Evolutionary conservation across 2,329 filamentous ascomycete genomes (phyloP), one percentile per base, ranked within the genome.

Genomic region (Coniochaeta sp.): DNA sequence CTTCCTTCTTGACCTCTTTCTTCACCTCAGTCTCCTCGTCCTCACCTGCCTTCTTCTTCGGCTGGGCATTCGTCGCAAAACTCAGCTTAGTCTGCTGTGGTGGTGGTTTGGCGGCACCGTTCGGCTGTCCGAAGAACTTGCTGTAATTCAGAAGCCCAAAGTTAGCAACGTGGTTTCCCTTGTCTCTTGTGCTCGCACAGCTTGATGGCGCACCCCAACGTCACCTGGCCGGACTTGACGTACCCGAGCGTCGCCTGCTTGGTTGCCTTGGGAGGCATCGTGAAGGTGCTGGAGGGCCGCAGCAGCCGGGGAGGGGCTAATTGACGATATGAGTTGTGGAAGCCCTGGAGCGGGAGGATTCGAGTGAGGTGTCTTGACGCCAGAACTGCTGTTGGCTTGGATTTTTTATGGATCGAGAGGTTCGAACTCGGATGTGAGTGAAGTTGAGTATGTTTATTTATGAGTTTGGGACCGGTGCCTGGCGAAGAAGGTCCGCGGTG

Each of bases 161-260:
- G 54, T 62, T 53, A 60, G 55, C 47, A 40, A 53, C 24, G 31
- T 18, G 27, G 13, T 46, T 30, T n/a, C n/a, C n/a, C n/a, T n/a
- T n/a, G n/a, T n/a, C n/a, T n/a, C n/a, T n/a, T n/a, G n/a, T n/a
- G n/a, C n/a, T n/a, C n/a, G n/a, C n/a, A 71, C 73, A 70, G n/a
- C n/a, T n/a, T n/a, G n/a, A n/a, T n/a, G n/a, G n/a, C n/a, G n/a
- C 82, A 91, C 87, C 85, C 81, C 68, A 92, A 72, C 60, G 85
- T 89, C 65, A 78, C 82, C 75, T 92, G 88, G 57, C 78, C 77
- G 62, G 83, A 73, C 70, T 82, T 85, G 56, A 92, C 90, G 73
- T 94, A 95, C 91, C 89, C 89, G 68, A 95, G 73, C 55, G 88
- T 95, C 62, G 87, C 83, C 72, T 95, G 90, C 66, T 89, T 91